Evolutionary conservation across 2,329 filamentous ascomycete genomes (phyloP).

Genomic region (Pseudogymnoascus sp.): DNA sequence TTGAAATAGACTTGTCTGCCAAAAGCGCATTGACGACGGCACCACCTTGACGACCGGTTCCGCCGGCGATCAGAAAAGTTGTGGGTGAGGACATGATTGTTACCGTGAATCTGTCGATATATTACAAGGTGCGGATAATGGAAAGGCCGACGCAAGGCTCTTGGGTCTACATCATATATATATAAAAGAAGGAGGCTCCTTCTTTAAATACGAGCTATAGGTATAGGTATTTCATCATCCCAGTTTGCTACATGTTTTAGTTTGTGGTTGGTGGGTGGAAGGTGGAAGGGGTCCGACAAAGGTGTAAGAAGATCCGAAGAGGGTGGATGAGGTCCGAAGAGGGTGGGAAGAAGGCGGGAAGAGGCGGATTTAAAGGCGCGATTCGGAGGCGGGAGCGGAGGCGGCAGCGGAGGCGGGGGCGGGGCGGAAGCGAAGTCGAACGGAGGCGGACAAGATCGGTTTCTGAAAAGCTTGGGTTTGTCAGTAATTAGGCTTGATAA

Average conservation of each 20-base stretch:
- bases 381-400: not conserved
- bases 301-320: not conserved
- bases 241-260: not conserved
- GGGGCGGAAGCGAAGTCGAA: not conserved
- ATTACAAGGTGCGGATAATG: not conserved
- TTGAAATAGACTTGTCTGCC: constrained; percentile 16
- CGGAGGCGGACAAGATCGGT: not conserved
- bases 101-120: not conserved
- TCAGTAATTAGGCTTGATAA: not conserved
- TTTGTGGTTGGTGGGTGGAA: not conserved
- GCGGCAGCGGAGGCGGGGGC: not conserved
- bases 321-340: not conserved
- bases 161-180: not conserved
- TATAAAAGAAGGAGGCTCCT: not conserved
- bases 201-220: not conserved
- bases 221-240: not conserved
- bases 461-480: not conserved
- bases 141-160: not conserved
- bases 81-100: not conserved
- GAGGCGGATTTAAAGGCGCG: too few relatives aligned
- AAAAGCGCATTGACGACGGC: constrained; percentile 38
- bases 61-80: constrained; percentile 36
- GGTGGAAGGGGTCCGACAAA: not conserved
- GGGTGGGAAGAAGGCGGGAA: not conserved
- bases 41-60: constrained; percentile 43